Evolutionary conservation across 176 grass and related monocot species (phyloP), one percentile per base, ranked within the genome.

Genomic region (Thalia dealbata): DNA sequence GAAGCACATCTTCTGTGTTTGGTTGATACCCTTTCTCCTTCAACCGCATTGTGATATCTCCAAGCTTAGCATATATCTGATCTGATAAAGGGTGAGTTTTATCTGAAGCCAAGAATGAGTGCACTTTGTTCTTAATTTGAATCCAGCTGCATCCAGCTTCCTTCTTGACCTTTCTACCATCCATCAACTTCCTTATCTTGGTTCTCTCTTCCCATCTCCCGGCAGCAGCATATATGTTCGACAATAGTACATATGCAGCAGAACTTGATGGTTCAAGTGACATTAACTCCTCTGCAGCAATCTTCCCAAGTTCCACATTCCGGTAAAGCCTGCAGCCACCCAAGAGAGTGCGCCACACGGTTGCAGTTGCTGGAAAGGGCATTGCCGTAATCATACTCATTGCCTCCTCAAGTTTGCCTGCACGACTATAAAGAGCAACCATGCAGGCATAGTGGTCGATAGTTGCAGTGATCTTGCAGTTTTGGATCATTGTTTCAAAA

Each of bases 401-500:
- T 35, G 86, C 56, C 82, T 89, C 73, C 78, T 84, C 80, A 50
- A 96, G 77, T 81, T 75, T 91, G 62, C 86, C 83, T 3, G 92
- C 81, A 46, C 86, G 92, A 64, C 85, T 82, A 71, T 91, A 91
- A 38, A 96, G 83, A 81, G 85, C 81, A 63, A 96, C 84, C 86
- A 96, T 89, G 77, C 92, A 96, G 9, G 86, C 71, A 78, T 91
- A 89, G 76, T 89, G 92, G 44, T 87, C 79, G 76, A 89, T 82
- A 50, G 70, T 85, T 51, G 86, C 86, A 75, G 42, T 83, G 56
- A 96, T 89, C 26, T 45, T 68, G 13, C 83, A 59, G 24, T 84
- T 83, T 68, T 64, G 84, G 24, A 79, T 72, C 92, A 96, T 91
- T 4, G 61, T 80, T 65, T 85, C 43, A 75, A 96, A 96, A 78